Evolutionary conservation across 805 yeast species (phyloP), one percentile per base, ranked within the genome.

Genomic region (Lipomyces yamanashiensis): DNA sequence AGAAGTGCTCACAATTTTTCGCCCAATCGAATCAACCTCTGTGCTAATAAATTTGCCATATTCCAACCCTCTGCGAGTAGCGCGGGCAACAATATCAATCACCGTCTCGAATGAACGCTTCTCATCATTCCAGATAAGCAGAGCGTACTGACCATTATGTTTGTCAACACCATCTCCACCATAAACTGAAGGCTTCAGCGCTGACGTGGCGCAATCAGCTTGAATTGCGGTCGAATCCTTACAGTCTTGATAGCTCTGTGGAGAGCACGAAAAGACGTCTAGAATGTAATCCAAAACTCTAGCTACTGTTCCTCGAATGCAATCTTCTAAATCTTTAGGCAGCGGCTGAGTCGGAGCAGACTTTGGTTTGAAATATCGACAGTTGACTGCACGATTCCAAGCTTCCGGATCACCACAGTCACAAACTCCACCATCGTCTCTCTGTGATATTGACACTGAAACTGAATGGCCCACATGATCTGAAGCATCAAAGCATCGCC

Each of bases 391-490:
- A 15, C 74, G 74, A 4, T 79, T 81, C 92, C 96, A 91, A 0
- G 96, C 96, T 71, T 89, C 96, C 0, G 86, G 84, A 71, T 91
- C 96, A 3, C 97, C 96, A 74, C 97, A 90, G 72, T 90, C 97
- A 74, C 96, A 89, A 19, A 87, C 88, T 0, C 95, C 95, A 44
- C 92, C 90, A 62, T 84, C 84, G 63, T 81, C 88, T 23, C 76
- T 71, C 58, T 89, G 79, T 49, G 84, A 84, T 7, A 89, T 84
- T 45, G 84, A 80, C 17, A 85, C 82, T 61, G 86, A 84, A 8
- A 89, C 86, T 53, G 85, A 83, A 74, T 92, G 98, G 51, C 85
- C 93, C 41, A 73, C 72, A 75, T 92, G 98, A 60, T 82, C 80
- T 3, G 84, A 85, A 1, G 86, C 84, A 55, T 86, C 84, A 76